phyloP scores from a whole-genome alignment of 192 early-diverging fungal species.

The Oehlia diaphana region DNA sequence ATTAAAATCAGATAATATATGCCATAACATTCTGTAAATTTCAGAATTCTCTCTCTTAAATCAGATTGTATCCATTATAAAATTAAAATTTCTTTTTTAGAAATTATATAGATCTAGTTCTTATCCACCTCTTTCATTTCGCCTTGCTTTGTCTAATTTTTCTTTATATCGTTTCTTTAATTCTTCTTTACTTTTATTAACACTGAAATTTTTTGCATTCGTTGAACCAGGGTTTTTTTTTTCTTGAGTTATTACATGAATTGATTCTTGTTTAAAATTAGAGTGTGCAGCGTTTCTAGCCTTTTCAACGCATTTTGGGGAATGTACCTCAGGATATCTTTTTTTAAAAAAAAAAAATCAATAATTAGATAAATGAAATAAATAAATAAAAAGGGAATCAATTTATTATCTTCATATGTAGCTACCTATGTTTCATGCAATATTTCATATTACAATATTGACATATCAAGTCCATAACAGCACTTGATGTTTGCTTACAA shows the following conservation, averaged over 20 bases:
- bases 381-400: neutral
- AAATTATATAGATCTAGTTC: too few relatives aligned
- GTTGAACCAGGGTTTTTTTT: slow-evolving; percentile 12
- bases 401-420: too few relatives aligned
- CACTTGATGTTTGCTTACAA: slow-evolving; percentile 15
- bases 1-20: too few relatives aligned
- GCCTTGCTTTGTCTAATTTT: slow-evolving; percentile 11
- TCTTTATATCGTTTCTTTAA: slow-evolving; percentile 27
- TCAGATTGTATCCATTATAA: too few relatives aligned
- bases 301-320: slow-evolving; percentile 24
- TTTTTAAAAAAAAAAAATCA: neutral
- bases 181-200: slow-evolving; percentile 23
- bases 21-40: too few relatives aligned
- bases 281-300: slow-evolving; percentile 2
- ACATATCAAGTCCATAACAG: neutral
- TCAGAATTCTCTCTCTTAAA: too few relatives aligned
- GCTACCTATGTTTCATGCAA: slow-evolving; percentile 22
- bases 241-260: slow-evolving; percentile 14
- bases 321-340: slow-evolving; percentile 22
- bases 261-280: slow-evolving; percentile 20
- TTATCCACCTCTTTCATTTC: neutral
- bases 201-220: slow-evolving; percentile 14
- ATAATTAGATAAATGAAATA: neutral
- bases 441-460: slow-evolving; percentile 29
- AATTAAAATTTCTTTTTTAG: too few relatives aligned